Evolutionary conservation across 2,329 filamentous ascomycete species (phyloP).

Genomic region (Ophiostoma quercus): DNA sequence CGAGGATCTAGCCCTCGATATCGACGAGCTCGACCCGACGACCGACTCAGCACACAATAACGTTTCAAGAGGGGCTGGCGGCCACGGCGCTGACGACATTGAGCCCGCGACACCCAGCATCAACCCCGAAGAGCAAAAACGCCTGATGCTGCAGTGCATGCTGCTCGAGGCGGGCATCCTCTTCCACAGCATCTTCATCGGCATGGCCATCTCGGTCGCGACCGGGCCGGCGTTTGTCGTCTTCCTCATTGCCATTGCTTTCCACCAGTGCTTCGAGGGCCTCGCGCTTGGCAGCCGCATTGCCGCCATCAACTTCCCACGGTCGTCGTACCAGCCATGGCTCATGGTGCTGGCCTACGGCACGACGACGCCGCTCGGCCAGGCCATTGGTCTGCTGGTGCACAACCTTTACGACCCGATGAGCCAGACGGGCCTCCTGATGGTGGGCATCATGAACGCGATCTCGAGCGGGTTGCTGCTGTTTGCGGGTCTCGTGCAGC

Average conservation of each 20-base stretch:
- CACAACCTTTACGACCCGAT: conserved; percentile 76
- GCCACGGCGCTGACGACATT: conserved; percentile 3
- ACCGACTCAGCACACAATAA: conserved; percentile 16
- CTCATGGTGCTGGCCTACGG: conserved; percentile 75
- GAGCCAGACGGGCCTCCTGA: conserved; percentile 68
- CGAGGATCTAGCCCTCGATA: conserved; percentile 52
- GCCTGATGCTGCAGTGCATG: conserved; percentile 69
- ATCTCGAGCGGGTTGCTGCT: conserved; percentile 74
- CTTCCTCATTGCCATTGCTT: conserved; percentile 72
- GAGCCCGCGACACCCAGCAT: conserved; percentile 31
- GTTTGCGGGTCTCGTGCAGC: conserved; percentile 77
- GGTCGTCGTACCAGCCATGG: conserved; percentile 70
- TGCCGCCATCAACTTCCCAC: conserved; percentile 73
- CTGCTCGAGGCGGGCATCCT: conserved; percentile 78
- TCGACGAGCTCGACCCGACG: conserved; percentile 52
- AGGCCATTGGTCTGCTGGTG: conserved; percentile 72
- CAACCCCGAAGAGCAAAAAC: conserved; percentile 55
- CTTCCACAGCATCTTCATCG: conserved; percentile 74
- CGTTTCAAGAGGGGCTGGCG: background rate
- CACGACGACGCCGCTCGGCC: conserved; percentile 72
- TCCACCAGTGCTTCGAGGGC: conserved; percentile 86
- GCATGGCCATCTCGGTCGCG: conserved; percentile 78
- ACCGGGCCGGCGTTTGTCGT: conserved; percentile 75
- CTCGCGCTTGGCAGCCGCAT: conserved; percentile 81
- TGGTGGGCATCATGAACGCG: conserved; percentile 84